Conservation (phyloP, 306 rosid genomes). For the Cucumis melo region DNA sequence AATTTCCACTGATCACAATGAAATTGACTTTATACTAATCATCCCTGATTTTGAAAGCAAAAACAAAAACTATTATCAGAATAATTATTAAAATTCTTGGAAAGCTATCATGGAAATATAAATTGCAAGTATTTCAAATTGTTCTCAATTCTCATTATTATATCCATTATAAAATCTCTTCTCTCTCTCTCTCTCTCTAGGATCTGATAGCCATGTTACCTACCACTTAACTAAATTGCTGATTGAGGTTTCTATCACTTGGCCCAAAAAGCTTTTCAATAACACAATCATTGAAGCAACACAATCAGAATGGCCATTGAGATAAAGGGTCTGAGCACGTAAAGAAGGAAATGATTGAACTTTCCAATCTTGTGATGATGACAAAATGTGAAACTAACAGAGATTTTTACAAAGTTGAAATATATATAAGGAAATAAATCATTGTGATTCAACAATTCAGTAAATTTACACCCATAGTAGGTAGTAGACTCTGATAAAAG, state of each 20-base stretch:
- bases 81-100: neutral
- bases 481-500: neutral
- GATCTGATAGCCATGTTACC: neutral
- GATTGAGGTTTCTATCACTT: neutral
- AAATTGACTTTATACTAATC: neutral
- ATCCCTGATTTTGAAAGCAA: neutral
- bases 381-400: neutral
- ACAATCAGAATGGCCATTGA: neutral
- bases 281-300: slow-evolving; percentile 3
- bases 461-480: neutral
- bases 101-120: neutral
- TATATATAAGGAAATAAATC: neutral
- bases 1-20: neutral
- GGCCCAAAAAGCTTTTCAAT: neutral
- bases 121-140: neutral
- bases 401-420: neutral
- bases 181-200: neutral
- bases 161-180: neutral
- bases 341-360: neutral
- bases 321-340: neutral
- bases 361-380: neutral
- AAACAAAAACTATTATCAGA: too few relatives aligned
- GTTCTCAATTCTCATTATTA: neutral
- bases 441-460: neutral
- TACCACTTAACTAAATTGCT: neutral